Base-by-base conservation (phyloP, 1,284 basidiomycete species). In the Trametes versicolor region DNA sequence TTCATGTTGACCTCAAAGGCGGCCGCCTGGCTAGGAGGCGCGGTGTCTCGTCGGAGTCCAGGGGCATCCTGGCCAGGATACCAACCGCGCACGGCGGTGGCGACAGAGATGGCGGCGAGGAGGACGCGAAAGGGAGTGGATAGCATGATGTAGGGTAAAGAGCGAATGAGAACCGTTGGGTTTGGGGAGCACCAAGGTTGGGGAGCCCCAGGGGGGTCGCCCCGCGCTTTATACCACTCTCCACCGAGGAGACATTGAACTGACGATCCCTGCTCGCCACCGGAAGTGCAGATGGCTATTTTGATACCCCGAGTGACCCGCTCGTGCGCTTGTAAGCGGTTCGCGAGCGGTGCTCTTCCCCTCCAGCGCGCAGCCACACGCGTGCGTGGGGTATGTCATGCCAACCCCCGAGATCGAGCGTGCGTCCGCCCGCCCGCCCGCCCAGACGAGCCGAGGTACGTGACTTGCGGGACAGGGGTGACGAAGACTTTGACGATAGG, bases 1-100 rank as follows among this genome's bases (percentile, higher is more conserved):
- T 71, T 65, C 53, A 77, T 25, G 58, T 75, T 70, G 65, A 72
- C 72, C 49, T 25, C 58, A 62, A 68, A 73, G 5, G 68, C 63
- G 2, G 51, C 57, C 7, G 58, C 58, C 32, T 65, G 61, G 1
- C 62, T 58, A 10, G 64, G 63, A 17, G 70, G 63, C 12, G 69
- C 56, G 5, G 63, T 61, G 29, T 67, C 67, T 34, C 61, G 58
- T 1, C 32, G 48, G 15, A 70, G 63, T 6, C 69, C 67, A n/a
- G 67, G 69, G n/a, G 69, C 63, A 47, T 67, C 60, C 36, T 62
- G 62, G 0, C 67, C 67, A 17, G 71, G 65, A 59, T 67, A 65
- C 65, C 62, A 64, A 1, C 60, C 67, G 6, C 58, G 41, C 41
- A 53, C 64, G 25, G 58, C 60, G 17, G 65, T 61, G 34, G 43